A percentile compares a stretch with the other conserved stretches of the same genome.
These are phyloP conservation scores for Alisma plantagoaquatica DNA, from an alignment of 106 monocot species.

Conservation along the genomic window DNA sequence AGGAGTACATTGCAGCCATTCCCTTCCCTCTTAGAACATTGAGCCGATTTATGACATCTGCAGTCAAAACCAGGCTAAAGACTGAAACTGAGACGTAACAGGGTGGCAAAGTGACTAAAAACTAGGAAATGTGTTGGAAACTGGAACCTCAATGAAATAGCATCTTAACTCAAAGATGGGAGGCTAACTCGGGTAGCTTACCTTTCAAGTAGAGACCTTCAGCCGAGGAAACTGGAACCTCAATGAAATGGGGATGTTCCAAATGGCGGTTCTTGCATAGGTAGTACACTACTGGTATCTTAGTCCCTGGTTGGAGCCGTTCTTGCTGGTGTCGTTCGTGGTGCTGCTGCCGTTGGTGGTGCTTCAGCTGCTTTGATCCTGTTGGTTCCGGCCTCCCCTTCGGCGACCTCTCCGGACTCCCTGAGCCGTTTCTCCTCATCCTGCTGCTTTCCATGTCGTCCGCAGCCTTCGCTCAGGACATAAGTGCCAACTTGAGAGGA, in stretches of 20 bases:
- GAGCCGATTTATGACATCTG: conserved; percentile 38
- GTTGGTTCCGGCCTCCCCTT: conserved; percentile 9
- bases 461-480: no score
- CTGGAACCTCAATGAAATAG: not conserved
- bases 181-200: no score
- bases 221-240: conserved; percentile 22
- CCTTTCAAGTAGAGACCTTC: conserved; percentile 32
- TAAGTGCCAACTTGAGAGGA: no score
- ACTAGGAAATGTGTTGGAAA: not conserved
- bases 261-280: conserved; percentile 27
- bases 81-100: not conserved
- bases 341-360: conserved; percentile 8
- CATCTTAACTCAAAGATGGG: no score
- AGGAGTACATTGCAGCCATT: conserved; percentile 46
- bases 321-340: conserved; percentile 1
- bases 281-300: conserved; percentile 34
- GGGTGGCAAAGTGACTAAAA: not conserved
- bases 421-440: conserved; percentile 4
- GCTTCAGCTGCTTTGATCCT: not conserved
- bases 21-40: conserved; percentile 38
- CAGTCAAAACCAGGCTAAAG: not conserved
- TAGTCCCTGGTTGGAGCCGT: conserved; percentile 8
- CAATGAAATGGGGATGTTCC: conserved; percentile 45
- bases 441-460: no score
- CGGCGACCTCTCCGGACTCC: conserved; percentile 9